Conservation (phyloP, 2,329 filamentous ascomycete genomes). For the Teratosphaeria destructans region DNA sequence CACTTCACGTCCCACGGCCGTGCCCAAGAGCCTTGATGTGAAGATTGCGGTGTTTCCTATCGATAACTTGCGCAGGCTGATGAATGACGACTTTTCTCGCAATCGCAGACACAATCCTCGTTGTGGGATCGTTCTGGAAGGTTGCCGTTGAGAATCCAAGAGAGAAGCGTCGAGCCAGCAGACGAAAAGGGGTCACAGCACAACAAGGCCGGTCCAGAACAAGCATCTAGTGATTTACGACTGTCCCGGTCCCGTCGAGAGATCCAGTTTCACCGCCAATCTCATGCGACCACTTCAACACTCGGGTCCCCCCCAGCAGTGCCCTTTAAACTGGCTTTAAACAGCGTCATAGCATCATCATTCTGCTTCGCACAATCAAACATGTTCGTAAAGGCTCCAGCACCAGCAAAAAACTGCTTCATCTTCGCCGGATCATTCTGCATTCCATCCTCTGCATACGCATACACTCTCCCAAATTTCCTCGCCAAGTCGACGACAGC, state of each 20-base stretch:
- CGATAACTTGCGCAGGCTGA: neutral
- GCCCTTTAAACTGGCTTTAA: conserved; percentile 5
- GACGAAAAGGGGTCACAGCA: neutral
- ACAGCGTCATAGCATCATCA: conserved; percentile 18
- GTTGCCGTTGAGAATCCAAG: neutral
- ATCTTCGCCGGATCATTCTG: conserved; percentile 20
- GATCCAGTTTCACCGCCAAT: neutral
- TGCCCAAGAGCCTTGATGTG: neutral
- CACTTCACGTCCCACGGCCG: neutral
- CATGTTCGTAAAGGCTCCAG: conserved; percentile 23
- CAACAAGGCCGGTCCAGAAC: too few species aligned
- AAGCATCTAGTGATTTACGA: neutral
- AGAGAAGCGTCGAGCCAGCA: neutral
- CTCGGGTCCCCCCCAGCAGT: neutral
- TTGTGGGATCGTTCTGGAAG: neutral
- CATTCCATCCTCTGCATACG: conserved; percentile 19
- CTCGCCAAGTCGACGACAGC: conserved; percentile 21
- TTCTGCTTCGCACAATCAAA: conserved; percentile 23
- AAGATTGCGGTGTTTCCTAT: neutral
- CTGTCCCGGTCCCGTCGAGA: neutral
- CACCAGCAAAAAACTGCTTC: conserved; percentile 22
- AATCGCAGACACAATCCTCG: neutral
- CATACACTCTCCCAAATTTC: conserved; percentile 22
- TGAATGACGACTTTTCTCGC: neutral
- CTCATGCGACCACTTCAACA: conserved; percentile 2